Percentiles rank a stretch among this genome's conserved stretches.
Evolutionary conservation across 768 basidiomycete species (phyloP).

Genomic region (Mycena polygramma): DNA sequence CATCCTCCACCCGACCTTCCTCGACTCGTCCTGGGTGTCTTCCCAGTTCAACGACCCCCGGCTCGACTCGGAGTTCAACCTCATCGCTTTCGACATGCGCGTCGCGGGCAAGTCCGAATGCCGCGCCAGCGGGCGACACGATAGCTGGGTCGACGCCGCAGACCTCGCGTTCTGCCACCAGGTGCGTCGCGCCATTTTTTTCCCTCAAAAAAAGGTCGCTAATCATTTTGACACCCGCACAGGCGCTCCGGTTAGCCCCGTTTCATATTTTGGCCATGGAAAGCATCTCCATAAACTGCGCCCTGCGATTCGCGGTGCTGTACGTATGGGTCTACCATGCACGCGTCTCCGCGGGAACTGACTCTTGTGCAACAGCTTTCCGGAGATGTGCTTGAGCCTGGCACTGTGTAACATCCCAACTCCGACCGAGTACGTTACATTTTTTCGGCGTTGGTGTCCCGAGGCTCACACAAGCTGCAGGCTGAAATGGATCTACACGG

Average conservation of each 20-base stretch:
- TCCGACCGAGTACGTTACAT: constrained; percentile 69
- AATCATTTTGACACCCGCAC: not conserved
- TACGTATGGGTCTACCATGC: constrained; percentile 41
- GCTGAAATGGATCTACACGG: constrained; percentile 68
- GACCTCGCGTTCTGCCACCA: constrained; percentile 78
- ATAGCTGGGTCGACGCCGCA: constrained; percentile 85
- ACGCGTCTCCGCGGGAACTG: constrained; percentile 26
- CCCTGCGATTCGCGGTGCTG: constrained; percentile 75
- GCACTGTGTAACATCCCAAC: constrained; percentile 78
- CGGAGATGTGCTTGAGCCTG: constrained; percentile 77
- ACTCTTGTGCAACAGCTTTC: constrained; percentile 62
- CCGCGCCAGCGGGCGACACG: constrained; percentile 68
- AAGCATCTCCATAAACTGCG: constrained; percentile 65
- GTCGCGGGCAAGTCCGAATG: constrained; percentile 69
- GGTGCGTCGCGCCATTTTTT: constrained; percentile 47
- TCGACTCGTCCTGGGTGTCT: constrained; percentile 78
- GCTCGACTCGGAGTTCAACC: constrained; percentile 68
- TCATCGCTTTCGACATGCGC: constrained; percentile 83
- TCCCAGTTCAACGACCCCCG: constrained; percentile 78
- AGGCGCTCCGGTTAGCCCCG: constrained; percentile 75
- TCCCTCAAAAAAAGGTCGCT: not conserved
- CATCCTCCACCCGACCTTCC: constrained; percentile 75
- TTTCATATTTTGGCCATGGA: constrained; percentile 83
- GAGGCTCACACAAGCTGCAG: constrained; percentile 47
- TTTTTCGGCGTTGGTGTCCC: not conserved